Percentiles rank a stretch among this genome's conserved stretches.
Evolutionary conservation across 768 basidiomycete genomes (phyloP).

Genomic region (Solioccasus polychromus): DNA sequence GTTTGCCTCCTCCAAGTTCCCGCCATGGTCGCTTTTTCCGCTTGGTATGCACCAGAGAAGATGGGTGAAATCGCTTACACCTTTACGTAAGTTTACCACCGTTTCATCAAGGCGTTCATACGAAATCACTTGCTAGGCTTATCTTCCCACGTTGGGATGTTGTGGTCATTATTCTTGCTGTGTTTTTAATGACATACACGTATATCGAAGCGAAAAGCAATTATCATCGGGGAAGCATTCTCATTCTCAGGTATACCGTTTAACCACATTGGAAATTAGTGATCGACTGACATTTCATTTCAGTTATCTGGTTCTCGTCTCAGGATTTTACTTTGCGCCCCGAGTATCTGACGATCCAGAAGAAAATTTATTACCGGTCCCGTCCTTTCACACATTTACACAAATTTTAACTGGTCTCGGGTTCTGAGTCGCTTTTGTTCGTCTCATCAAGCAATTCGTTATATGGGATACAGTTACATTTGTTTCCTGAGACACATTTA

Average conservation of each 20-base stretch:
- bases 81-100: conserved; percentile 73
- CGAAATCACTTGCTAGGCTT: conserved; percentile 49
- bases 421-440: conserved; percentile 11
- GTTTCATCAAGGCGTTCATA: not conserved
- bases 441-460: not conserved
- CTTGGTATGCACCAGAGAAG: conserved; percentile 84
- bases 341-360: conserved; percentile 23
- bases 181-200: conserved; percentile 97
- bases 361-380: conserved; percentile 7
- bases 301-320: conserved; percentile 87
- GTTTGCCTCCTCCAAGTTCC: conserved; percentile 97
- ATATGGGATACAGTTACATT: conserved; percentile 18
- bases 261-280: not conserved
- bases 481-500: conserved; percentile 15
- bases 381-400: conserved; percentile 2
- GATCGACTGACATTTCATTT: not conserved
- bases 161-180: conserved; percentile 88
- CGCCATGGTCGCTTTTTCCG: conserved; percentile 98
- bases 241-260: conserved; percentile 75
- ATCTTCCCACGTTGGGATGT: conserved; percentile 99
- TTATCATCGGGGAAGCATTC: conserved; percentile 95
- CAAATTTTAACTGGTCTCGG: conserved; percentile 12
- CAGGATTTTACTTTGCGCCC: conserved; percentile 93
- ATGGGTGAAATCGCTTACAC: conserved; percentile 87
- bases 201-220: conserved; percentile 99